Evolutionary conservation across 331 rosid genomes (phyloP).

Genomic region (Erythrophleum ivorense): DNA sequence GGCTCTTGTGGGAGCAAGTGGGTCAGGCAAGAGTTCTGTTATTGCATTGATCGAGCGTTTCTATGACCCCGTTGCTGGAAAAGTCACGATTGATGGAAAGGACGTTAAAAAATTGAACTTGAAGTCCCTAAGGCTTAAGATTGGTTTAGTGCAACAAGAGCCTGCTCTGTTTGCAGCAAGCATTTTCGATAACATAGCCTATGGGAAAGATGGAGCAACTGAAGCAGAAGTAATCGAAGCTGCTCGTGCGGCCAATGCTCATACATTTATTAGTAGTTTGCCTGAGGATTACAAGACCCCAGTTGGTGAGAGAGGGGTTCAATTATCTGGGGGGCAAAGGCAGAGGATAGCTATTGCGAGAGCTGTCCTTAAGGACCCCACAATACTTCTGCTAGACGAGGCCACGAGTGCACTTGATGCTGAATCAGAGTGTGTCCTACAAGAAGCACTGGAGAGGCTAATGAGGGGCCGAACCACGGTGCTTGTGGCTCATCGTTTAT

Average conservation of each 20-base stretch:
- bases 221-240: constrained; percentile 91
- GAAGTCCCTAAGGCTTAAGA: constrained; percentile 77
- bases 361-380: constrained; percentile 92
- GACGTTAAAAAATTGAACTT: constrained; percentile 80
- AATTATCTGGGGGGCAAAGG: constrained; percentile 97
- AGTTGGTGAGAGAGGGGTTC: constrained; percentile 97
- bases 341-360: constrained; percentile 98
- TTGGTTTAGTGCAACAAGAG: constrained; percentile 96
- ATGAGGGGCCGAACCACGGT: constrained; percentile 98
- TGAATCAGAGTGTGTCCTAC: constrained; percentile 92
- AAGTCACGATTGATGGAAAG: constrained; percentile 95
- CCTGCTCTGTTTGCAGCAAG: constrained; percentile 92
- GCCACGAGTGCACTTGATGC: constrained; percentile 98
- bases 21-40: constrained; percentile 96
- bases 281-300: constrained; percentile 97
- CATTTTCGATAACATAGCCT: constrained; percentile 90
- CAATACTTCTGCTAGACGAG: constrained; percentile 86
- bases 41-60: constrained; percentile 87
- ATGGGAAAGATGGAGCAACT: constrained; percentile 86
- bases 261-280: constrained; percentile 82
- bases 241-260: constrained; percentile 86
- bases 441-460: constrained; percentile 93
- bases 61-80: constrained; percentile 86
- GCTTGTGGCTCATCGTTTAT: constrained; percentile 90
- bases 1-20: constrained; percentile 98